Conservation (phyloP, 768 basidiomycete genomes). For the Boletus fagicola region DNA sequence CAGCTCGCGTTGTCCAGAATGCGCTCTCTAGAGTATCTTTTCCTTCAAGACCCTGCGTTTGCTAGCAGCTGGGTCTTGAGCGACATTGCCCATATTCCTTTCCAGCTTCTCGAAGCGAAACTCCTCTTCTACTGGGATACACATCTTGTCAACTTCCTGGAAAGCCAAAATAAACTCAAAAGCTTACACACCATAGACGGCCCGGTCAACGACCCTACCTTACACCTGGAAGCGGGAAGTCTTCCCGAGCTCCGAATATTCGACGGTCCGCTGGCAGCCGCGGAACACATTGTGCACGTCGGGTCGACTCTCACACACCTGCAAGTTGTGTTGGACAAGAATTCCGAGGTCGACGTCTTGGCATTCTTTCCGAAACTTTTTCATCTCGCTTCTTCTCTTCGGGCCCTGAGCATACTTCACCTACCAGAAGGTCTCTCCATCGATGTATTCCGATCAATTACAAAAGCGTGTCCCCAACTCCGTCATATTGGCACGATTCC, state of each 20-base stretch:
- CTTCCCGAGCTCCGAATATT: constrained; percentile 44
- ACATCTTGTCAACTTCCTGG: constrained; percentile 46
- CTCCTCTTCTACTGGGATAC: constrained; percentile 51
- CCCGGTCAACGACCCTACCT: constrained; percentile 20
- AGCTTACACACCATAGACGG: constrained; percentile 35
- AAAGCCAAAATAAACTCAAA: constrained; percentile 43
- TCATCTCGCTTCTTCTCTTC: constrained; percentile 32
- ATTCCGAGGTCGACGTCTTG: constrained; percentile 31
- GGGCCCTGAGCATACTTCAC: constrained; percentile 37
- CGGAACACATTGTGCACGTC: constrained; percentile 36
- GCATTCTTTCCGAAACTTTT: constrained; percentile 34
- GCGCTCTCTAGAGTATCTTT: constrained; percentile 43
- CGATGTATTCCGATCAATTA: constrained; percentile 33
- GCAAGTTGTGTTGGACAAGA: constrained; percentile 43
- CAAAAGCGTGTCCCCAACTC: constrained; percentile 34
- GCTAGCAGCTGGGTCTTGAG: constrained; percentile 48
- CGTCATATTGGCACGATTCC: constrained; percentile 40
- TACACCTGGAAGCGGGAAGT: constrained; percentile 31
- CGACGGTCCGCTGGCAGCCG: constrained; percentile 46
- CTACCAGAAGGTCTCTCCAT: constrained; percentile 34
- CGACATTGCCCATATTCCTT: constrained; percentile 37
- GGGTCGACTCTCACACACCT: constrained; percentile 43
- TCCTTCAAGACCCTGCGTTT: constrained; percentile 40
- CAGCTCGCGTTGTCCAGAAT: constrained; percentile 44
- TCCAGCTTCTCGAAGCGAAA: constrained; percentile 49